Evolutionary conservation across 140 eudicot species (phyloP).

Genomic region (Flaveria floridana): DNA sequence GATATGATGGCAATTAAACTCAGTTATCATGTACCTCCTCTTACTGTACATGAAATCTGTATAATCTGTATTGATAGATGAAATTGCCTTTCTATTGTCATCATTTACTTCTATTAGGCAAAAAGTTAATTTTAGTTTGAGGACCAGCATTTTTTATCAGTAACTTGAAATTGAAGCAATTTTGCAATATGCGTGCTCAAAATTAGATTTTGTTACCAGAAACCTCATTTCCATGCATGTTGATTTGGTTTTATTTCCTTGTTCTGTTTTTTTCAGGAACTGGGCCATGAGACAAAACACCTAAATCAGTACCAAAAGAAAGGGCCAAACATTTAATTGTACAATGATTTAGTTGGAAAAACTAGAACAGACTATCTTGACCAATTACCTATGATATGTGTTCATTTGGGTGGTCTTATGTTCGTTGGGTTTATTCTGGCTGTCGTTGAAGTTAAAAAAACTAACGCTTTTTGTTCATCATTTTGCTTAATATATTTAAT

Average conservation of each 20-base stretch:
- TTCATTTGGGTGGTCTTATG: not conserved
- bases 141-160: not conserved
- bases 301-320: not conserved
- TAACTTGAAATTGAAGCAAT: not conserved
- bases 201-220: no score
- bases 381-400: not conserved
- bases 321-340: not conserved
- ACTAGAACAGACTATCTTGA: not conserved
- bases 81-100: not conserved
- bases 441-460: not conserved
- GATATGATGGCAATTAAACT: no score
- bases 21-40: not conserved
- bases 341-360: not conserved
- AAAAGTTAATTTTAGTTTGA: slow-evolving; percentile 6
- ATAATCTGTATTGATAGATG: not conserved
- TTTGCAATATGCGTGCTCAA: no score
- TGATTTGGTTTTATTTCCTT: no score
- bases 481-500: not conserved
- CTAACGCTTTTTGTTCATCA: not conserved
- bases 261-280: no score
- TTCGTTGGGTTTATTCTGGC: not conserved
- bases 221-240: no score
- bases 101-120: slow-evolving; percentile 3
- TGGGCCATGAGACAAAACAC: not conserved
- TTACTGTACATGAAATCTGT: not conserved